A percentile compares a stretch with the other conserved stretches of the same genome.
These are phyloP conservation scores for Apostasia shenzhenica DNA, from an alignment of 106 monocot species.

Conservation along the genomic window DNA sequence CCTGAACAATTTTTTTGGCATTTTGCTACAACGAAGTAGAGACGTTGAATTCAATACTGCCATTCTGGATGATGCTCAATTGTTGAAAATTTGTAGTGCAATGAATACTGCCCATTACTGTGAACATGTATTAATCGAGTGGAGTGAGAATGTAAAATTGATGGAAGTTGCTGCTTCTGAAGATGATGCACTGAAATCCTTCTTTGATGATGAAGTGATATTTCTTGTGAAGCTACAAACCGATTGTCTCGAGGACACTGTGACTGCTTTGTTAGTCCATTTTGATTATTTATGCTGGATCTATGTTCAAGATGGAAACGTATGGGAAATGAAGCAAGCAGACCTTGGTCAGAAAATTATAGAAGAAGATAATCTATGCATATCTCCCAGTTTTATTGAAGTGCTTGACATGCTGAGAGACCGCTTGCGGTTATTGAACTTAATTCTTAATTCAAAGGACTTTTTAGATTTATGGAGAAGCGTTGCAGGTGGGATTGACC, in stretches of 20 bases:
- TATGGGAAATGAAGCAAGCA: constrained; percentile 4
- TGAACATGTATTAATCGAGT: constrained; percentile 54
- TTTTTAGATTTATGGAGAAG: constrained; percentile 80
- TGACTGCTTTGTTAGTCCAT: constrained; percentile 46
- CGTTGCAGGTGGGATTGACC: constrained; percentile 55
- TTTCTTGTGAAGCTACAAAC: constrained; percentile 50
- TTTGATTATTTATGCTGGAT: constrained; percentile 47
- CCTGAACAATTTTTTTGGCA: constrained; percentile 38
- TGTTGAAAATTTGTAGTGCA: constrained; percentile 28
- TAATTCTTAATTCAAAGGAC: constrained; percentile 41
- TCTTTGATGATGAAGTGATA: constrained; percentile 39
- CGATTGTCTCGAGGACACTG: constrained; percentile 48
- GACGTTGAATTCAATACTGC: constrained; percentile 20
- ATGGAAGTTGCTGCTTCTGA: constrained; percentile 29
- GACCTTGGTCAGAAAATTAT: constrained; percentile 4
- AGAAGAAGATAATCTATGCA: constrained; percentile 19
- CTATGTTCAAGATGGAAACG: constrained; percentile 38
- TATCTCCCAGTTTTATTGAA: constrained; percentile 41
- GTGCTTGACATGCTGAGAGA: constrained; percentile 45
- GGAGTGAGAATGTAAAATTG: constrained; percentile 53
- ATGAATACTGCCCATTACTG: constrained; percentile 56
- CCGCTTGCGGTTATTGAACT: constrained; percentile 24
- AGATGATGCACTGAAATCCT: constrained; percentile 11
- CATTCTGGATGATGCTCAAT: constrained; percentile 20
- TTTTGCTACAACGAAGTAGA: constrained; percentile 33